A percentile compares a stretch with the other conserved stretches of the same genome.
phyloP scores from a whole-genome alignment of 768 basidiomycete species.

The Calocybe cyanea region DNA sequence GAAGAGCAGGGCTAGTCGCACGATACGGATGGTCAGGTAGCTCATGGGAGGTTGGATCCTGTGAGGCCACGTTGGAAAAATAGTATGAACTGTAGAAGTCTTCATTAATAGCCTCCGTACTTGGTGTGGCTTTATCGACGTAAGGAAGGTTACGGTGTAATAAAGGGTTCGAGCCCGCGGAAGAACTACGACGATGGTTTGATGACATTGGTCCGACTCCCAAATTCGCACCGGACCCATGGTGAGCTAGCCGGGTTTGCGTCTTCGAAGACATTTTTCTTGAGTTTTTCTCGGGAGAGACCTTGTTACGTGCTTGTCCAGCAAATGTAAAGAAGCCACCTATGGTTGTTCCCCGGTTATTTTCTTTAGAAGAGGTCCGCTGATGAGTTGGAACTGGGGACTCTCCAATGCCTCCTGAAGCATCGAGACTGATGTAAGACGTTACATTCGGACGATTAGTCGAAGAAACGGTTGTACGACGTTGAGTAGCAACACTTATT shows the following conservation, averaged over 20 bases:
- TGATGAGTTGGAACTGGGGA: conserved; percentile 45
- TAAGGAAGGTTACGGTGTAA: background rate
- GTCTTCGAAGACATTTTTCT: conserved; percentile 1
- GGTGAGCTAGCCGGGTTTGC: conserved; percentile 3
- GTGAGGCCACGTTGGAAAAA: conserved; percentile 13
- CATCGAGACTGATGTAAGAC: conserved; percentile 42
- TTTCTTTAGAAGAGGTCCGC: conserved; percentile 14
- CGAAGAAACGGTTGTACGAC: conserved; percentile 34
- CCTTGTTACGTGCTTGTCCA: conserved; percentile 14
- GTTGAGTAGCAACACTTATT: conserved; percentile 23
- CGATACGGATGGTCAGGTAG: conserved; percentile 6
- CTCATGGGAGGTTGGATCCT: conserved; percentile 3
- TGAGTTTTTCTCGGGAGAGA: conserved; percentile 1
- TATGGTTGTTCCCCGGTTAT: conserved; percentile 44
- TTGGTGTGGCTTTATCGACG: conserved; percentile 4
- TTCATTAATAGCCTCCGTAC: conserved; percentile 26
- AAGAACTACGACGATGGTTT: conserved; percentile 15
- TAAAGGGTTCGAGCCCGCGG: conserved; percentile 14
- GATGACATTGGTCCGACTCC: background rate
- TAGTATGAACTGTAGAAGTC: conserved; percentile 54
- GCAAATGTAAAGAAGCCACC: conserved; percentile 52
- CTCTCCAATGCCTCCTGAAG: conserved; percentile 55
- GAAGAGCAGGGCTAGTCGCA: conserved; percentile 2
- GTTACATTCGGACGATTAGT: conserved; percentile 27
- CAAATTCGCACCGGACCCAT: background rate